Evolutionary conservation across 441 rosid genomes (phyloP).

Genomic region (Melastoma candidum): DNA sequence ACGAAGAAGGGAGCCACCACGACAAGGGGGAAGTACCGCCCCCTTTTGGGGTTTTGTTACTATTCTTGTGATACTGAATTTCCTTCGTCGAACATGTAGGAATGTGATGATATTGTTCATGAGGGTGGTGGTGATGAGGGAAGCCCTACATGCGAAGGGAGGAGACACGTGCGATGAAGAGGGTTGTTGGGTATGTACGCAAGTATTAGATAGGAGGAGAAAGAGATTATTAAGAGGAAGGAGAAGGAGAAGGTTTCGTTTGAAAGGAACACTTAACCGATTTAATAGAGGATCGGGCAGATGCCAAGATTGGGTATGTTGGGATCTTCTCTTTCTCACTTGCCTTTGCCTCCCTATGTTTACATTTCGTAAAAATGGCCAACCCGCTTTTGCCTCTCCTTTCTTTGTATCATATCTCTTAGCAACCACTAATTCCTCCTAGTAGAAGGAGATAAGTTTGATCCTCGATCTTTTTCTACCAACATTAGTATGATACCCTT

Average conservation of each 20-base stretch:
- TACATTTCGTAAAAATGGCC: background rate
- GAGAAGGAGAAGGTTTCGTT: constrained; percentile 1
- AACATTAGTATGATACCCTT: no score
- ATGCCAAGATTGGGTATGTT: constrained; percentile 26
- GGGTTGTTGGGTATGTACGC: background rate
- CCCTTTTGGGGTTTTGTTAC: background rate
- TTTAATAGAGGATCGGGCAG: constrained; percentile 27
- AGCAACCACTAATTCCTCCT: no score
- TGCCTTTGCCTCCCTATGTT: constrained; percentile 1
- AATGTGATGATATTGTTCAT: background rate
- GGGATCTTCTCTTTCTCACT: constrained; percentile 19
- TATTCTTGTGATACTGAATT: constrained; percentile 1
- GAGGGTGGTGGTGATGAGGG: no score
- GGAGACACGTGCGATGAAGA: constrained; percentile 10
- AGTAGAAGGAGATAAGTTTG: no score
- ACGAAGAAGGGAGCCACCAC: no score
- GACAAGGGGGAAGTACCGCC: no score
- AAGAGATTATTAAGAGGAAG: background rate
- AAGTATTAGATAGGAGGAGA: constrained; percentile 23
- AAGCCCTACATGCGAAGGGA: constrained; percentile 1
- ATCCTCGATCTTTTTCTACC: no score
- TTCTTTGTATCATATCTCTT: no score
- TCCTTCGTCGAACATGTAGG: no score
- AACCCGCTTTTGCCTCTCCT: no score
- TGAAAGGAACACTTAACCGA: constrained; percentile 50